phyloP scores from a whole-genome alignment of 805 yeast species.

The Wickerhamiella azymoides region DNA sequence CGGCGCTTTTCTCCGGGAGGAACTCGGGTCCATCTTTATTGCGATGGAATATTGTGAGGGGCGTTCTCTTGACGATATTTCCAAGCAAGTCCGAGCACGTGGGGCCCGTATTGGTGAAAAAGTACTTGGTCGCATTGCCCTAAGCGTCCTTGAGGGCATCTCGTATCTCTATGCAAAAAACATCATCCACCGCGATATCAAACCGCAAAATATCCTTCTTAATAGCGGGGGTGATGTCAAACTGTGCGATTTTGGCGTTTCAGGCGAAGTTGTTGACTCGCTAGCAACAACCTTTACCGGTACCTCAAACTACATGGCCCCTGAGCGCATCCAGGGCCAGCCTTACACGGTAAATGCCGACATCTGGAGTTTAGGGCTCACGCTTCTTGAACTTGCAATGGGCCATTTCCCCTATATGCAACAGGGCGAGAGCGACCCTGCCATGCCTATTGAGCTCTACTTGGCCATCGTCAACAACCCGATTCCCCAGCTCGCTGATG shows the following conservation, averaged over 20 bases:
- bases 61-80: slow-evolving; percentile 77
- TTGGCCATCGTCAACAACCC: slow-evolving; percentile 63
- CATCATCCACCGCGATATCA: slow-evolving; percentile 89
- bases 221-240: slow-evolving; percentile 71
- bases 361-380: slow-evolving; percentile 91
- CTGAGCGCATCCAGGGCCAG: slow-evolving; percentile 90
- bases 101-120: slow-evolving; percentile 88
- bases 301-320: slow-evolving; percentile 97
- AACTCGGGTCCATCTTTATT: slow-evolving; percentile 69
- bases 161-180: slow-evolving; percentile 77
- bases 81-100: slow-evolving; percentile 53
- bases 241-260: slow-evolving; percentile 93
- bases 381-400: slow-evolving; percentile 82
- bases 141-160: slow-evolving; percentile 69
- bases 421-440: slow-evolving; percentile 32
- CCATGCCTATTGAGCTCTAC: slow-evolving; percentile 73
- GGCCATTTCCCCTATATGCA: slow-evolving; percentile 75
- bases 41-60: slow-evolving; percentile 99
- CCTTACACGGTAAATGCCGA: slow-evolving; percentile 92
- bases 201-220: slow-evolving; percentile 82
- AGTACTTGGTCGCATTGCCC: slow-evolving; percentile 82
- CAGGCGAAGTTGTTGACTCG: slow-evolving; percentile 92
- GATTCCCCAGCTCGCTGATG: slow-evolving; percentile 67
- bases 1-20: slow-evolving; percentile 76
- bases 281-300: slow-evolving; percentile 95